phyloP scores from a whole-genome alignment of 2,329 filamentous ascomycete species.

The Diaporthe vexans region DNA sequence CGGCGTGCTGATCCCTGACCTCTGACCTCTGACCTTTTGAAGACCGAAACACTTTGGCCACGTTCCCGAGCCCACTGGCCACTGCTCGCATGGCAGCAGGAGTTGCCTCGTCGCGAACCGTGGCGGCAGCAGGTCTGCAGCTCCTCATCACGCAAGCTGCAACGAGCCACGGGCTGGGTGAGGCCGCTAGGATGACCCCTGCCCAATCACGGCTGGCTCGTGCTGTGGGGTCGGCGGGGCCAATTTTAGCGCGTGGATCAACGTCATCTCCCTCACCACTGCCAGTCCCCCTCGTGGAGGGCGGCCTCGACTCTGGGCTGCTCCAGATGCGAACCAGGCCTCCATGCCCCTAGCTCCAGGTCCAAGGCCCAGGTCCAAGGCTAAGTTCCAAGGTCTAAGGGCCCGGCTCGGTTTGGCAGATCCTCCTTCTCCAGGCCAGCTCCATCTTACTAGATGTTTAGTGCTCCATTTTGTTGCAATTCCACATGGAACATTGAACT shows the following conservation, averaged over 20 bases:
- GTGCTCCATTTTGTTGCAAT: neutral
- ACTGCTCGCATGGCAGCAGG: too few species aligned
- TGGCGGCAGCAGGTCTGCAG: too few species aligned
- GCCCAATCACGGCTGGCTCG: constrained; percentile 21
- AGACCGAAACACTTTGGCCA: constrained; percentile 2
- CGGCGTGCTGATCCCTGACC: neutral
- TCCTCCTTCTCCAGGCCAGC: constrained; percentile 6
- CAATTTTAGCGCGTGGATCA: constrained; percentile 34
- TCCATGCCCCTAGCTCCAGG: constrained; percentile 20
- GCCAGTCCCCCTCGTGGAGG: neutral
- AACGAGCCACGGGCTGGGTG: neutral
- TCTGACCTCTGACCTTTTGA: neutral
- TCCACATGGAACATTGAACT: neutral
- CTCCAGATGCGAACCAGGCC: neutral
- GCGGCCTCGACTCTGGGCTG: constrained; percentile 3
- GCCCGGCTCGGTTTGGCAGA: neutral
- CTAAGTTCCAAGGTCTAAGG: constrained; percentile 2
- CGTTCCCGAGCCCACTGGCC: neutral
- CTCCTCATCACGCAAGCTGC: neutral
- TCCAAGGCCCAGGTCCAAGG: neutral
- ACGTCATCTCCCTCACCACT: constrained; percentile 33
- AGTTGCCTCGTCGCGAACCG: too few species aligned
- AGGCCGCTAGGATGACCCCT: constrained; percentile 15
- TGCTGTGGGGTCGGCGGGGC: constrained; percentile 16
- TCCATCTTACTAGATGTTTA: neutral